Percentiles rank a stretch among this genome's conserved stretches.
These are phyloP conservation scores for Harrya chromipes DNA, from an alignment of 768 basidiomycete species.

Conservation along the genomic window DNA sequence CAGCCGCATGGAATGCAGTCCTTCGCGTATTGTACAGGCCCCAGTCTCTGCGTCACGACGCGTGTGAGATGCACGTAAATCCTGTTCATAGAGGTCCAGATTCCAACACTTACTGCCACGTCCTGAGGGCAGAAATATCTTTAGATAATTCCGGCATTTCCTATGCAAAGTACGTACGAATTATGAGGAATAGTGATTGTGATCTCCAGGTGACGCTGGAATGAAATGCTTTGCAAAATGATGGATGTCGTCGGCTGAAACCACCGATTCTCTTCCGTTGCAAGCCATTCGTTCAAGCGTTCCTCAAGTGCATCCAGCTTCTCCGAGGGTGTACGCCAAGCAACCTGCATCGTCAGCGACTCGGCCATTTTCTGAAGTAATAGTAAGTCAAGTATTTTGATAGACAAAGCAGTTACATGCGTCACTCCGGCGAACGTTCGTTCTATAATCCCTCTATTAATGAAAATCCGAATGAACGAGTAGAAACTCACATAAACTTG, in stretches of 20 bases:
- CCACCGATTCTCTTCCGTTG: conserved; percentile 79
- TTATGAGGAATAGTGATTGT: conserved; percentile 64
- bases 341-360: conserved; percentile 63
- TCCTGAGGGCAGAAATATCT: conserved; percentile 18
- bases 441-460: conserved; percentile 35
- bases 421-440: conserved; percentile 71
- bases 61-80: conserved; percentile 4
- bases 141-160: conserved; percentile 1
- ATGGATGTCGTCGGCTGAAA: conserved; percentile 66
- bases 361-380: conserved; percentile 60
- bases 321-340: conserved; percentile 69
- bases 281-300: conserved; percentile 69
- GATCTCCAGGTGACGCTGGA: conserved; percentile 63
- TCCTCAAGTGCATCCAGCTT: conserved; percentile 71
- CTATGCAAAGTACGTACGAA: conserved; percentile 31
- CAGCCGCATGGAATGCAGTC: conserved; percentile 79
- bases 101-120: conserved; percentile 32
- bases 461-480: background rate
- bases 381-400: conserved; percentile 9
- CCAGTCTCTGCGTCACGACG: conserved; percentile 46
- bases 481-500: conserved; percentile 62
- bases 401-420: conserved; percentile 32
- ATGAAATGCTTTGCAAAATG: conserved; percentile 59
- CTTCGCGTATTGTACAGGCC: conserved; percentile 54
- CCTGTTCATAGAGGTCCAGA: background rate